A percentile compares a stretch with the other conserved stretches of the same genome.
These are phyloP conservation scores for Olyra latifolia DNA, from an alignment of 176 grass and related monocot genomes.

Conservation along the genomic window DNA sequence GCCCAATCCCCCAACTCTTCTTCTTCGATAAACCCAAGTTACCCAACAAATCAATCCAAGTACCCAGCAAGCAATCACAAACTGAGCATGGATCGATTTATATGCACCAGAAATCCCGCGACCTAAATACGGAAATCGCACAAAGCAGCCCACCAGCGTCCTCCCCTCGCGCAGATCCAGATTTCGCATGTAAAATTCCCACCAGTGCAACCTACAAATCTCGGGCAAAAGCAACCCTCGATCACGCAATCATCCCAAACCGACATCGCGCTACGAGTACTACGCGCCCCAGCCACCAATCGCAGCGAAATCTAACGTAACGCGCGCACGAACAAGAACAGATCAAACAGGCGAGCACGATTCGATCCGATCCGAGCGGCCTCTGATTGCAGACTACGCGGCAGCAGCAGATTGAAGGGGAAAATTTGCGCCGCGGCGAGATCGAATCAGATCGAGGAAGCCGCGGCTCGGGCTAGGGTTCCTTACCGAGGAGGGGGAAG, in stretches of 20 bases:
- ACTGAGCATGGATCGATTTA: constrained; percentile 10
- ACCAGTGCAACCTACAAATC: not conserved
- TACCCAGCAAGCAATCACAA: not conserved
- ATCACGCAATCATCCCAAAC: not conserved
- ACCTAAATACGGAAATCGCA: not conserved
- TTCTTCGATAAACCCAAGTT: not conserved
- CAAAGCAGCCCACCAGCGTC: not conserved
- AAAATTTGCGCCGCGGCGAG: not conserved
- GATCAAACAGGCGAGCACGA: not conserved
- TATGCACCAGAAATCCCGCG: not conserved
- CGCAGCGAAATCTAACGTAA: not conserved
- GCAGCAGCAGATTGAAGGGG: not conserved
- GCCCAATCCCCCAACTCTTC: not conserved
- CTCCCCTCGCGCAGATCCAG: constrained; percentile 7
- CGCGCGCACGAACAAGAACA: not conserved
- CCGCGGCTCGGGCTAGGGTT: constrained; percentile 21
- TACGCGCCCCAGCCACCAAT: not conserved
- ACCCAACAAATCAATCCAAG: not conserved
- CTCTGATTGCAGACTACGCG: not conserved
- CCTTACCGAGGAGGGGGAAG: constrained; percentile 27
- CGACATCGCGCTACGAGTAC: not conserved
- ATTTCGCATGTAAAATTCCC: not conserved
- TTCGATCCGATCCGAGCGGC: not conserved
- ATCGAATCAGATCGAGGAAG: not conserved
- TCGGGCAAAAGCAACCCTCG: not conserved